A percentile compares a stretch with the other conserved stretches of the same genome.
These are phyloP conservation scores for Morella rubra DNA, from an alignment of 306 rosid genomes.

Conservation along the genomic window DNA sequence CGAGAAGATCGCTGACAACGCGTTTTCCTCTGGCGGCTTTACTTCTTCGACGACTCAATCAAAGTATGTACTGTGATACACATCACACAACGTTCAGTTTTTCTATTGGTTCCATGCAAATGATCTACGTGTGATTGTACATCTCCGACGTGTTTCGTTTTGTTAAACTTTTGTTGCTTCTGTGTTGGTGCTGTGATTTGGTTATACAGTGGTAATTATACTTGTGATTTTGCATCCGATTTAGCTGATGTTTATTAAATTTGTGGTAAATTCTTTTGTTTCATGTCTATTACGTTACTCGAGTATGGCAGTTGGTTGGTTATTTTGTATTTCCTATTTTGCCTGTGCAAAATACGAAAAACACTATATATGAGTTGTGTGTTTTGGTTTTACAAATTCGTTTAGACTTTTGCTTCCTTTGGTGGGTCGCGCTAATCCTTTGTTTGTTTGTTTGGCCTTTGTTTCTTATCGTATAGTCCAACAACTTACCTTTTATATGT, in stretches of 20 bases:
- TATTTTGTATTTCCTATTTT: neutral
- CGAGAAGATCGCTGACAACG: conserved; percentile 4
- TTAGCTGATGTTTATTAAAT: neutral
- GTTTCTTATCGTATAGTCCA: neutral
- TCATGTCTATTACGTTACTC: neutral
- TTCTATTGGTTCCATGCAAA: neutral
- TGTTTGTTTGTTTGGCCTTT: neutral
- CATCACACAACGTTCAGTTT: no score
- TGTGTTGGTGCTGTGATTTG: neutral
- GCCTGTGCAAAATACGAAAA: neutral
- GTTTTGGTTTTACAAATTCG: neutral
- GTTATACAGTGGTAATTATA: neutral
- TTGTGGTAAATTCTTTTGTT: neutral
- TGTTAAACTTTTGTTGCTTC: neutral
- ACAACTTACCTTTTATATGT: neutral
- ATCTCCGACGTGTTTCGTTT: neutral
- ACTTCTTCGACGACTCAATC: conserved; percentile 36
- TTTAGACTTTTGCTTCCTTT: neutral
- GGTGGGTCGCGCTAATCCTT: neutral
- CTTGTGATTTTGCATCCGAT: neutral
- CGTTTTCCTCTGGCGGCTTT: conserved; percentile 33
- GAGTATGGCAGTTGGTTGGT: neutral
- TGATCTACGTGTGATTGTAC: neutral
- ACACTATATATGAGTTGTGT: neutral
- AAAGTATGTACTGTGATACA: conserved; percentile 29